phyloP scores from a whole-genome alignment of 2,329 filamentous ascomycete genomes.

The Trichoderma semiorbis region DNA sequence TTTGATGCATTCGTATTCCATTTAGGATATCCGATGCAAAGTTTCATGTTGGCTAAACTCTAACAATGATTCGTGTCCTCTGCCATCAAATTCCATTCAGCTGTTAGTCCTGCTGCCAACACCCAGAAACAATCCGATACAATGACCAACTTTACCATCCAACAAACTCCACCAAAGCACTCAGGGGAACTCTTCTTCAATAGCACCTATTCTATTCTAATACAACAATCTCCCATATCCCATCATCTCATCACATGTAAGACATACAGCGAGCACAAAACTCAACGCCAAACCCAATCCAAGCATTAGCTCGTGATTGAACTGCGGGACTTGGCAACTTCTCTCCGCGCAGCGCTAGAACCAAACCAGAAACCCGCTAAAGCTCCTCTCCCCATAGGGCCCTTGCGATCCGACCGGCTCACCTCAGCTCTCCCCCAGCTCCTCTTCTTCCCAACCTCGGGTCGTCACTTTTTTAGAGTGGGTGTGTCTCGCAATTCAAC shows the following conservation, averaged over 20 bases:
- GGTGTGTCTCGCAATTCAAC: neutral
- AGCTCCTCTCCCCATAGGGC: neutral
- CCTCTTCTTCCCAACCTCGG: neutral
- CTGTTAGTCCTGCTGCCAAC: neutral
- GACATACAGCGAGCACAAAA: neutral
- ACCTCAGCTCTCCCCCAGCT: neutral
- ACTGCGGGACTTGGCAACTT: neutral
- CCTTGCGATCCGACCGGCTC: neutral
- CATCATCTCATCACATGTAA: neutral
- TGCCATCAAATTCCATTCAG: neutral
- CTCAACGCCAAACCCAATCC: neutral
- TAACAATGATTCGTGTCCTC: neutral
- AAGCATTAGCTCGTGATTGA: neutral
- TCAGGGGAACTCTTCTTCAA: neutral
- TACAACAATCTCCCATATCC: neutral
- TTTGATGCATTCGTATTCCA: neutral
- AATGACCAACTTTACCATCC: neutral
- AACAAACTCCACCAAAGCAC: neutral
- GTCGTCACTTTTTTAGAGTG: neutral
- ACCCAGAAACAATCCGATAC: neutral
- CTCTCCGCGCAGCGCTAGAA: conserved; percentile 13
- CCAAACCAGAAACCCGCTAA: conserved; percentile 11
- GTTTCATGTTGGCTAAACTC: neutral
- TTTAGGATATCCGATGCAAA: neutral
- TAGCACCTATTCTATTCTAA: neutral